These are phyloP conservation scores for Musa troglodytarum DNA, from an alignment of 176 grass and related monocot species.

Conservation along the genomic window DNA sequence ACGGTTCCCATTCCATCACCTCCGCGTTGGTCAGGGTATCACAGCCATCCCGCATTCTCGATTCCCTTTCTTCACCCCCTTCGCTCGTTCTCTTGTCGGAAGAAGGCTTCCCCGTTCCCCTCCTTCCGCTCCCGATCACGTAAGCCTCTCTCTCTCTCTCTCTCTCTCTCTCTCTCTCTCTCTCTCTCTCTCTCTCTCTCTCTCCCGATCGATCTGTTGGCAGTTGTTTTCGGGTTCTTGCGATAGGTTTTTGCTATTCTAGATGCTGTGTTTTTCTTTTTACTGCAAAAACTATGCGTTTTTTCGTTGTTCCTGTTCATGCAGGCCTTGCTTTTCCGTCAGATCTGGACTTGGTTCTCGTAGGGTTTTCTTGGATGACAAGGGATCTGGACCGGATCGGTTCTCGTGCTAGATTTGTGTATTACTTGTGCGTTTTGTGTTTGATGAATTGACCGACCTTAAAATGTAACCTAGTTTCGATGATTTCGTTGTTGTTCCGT, in stretches of 20 bases:
- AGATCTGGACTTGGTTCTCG: slow-evolving; percentile 1
- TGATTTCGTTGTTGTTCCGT: background rate
- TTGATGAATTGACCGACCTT: background rate
- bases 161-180: too few relatives aligned
- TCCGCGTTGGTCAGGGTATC: too few relatives aligned
- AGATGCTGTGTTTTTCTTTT: background rate
- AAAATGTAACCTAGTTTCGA: background rate
- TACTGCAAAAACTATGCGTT: background rate
- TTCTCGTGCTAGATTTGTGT: background rate
- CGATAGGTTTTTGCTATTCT: background rate
- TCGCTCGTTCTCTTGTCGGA: too few relatives aligned
- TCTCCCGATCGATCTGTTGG: background rate
- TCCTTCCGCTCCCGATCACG: too few relatives aligned
- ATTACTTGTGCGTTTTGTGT: background rate
- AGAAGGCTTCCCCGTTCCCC: too few relatives aligned
- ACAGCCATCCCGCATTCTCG: too few relatives aligned
- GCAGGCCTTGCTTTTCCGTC: background rate
- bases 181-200: too few relatives aligned
- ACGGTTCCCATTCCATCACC: too few relatives aligned
- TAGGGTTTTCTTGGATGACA: background rate
- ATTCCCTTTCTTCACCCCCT: too few relatives aligned
- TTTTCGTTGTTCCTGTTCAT: background rate
- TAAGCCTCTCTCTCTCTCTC: too few relatives aligned
- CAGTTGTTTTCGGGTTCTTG: background rate
- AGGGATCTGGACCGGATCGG: background rate